Conservation (phyloP, 257 asterid genomes). For the Scutellaria barbata region DNA sequence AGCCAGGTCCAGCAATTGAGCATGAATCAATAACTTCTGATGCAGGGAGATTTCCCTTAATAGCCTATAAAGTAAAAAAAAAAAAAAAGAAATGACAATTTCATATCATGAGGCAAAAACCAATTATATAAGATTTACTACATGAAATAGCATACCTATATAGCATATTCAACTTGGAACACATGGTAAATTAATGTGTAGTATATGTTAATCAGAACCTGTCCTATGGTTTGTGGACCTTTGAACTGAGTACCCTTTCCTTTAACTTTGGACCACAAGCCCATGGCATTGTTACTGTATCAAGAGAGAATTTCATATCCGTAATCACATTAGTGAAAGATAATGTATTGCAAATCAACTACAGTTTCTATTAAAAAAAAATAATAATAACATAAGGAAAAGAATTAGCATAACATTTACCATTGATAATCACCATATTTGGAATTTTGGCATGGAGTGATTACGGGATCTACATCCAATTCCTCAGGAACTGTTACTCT, state of each 20-base stretch:
- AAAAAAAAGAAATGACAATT: constrained; percentile 19
- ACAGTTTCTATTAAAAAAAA: not conserved
- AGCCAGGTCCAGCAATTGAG: constrained; percentile 89
- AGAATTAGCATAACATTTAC: constrained; percentile 38
- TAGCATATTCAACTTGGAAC: not conserved
- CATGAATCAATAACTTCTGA: constrained; percentile 71
- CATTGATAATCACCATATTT: constrained; percentile 89
- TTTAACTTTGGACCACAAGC: constrained; percentile 77
- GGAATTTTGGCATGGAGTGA: constrained; percentile 75
- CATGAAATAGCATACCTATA: not conserved
- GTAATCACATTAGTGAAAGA: not conserved
- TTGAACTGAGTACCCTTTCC: constrained; percentile 63
- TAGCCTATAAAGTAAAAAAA: constrained; percentile 57
- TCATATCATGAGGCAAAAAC: constrained; percentile 22
- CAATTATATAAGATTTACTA: constrained; percentile 7
- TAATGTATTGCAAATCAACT: not conserved
- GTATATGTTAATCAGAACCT: constrained; percentile 51
- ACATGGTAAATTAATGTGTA: not conserved
- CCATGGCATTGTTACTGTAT: constrained; percentile 94
- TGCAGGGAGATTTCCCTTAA: constrained; percentile 71
- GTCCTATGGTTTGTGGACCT: constrained; percentile 83
- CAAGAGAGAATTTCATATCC: constrained; percentile 30
- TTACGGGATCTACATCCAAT: constrained; percentile 56
- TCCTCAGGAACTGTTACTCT: constrained; percentile 66
- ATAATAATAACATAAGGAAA: not conserved